Evolutionary conservation across 2,329 filamentous ascomycete genomes (phyloP), one percentile per base, ranked within the genome.

Genomic region (Aspergillus novoparasiticus): DNA sequence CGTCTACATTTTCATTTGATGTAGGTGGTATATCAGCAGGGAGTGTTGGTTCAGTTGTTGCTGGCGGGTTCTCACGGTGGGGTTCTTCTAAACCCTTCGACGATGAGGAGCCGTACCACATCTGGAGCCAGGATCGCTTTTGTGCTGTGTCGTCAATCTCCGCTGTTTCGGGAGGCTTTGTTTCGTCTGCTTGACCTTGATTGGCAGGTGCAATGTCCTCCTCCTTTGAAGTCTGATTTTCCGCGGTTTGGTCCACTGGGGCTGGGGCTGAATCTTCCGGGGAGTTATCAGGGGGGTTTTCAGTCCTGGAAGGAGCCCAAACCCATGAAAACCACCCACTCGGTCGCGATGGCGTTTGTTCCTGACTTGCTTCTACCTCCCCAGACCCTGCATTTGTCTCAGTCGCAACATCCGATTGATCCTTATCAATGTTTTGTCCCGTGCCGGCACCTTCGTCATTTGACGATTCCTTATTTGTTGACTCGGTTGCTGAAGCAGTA

Each of bases 111-210:
- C 76, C 75, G 62, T 75, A 75, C 79, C 76, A 81, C 75, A 82
- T 79, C 62, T 81, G 79, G 61, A 81, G 72, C 80, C 79, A 82
- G 50, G 78, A 80, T 58, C 78, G 74, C 61, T 78, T 81, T 45
- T 75, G 74, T 32, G 75, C 61, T 14, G 58, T 66, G 4, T 71
- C 62, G 8, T 51, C 46, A 3, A 67, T 61, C 39, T 69, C 66
- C 14, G 60, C 43, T 34, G 61, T 51, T 48, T 66, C 60, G 6
- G 61, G 36, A 45, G 63, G 63, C 50, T 58, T 58, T 21, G 67
- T 64, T 53, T 62, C 56, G 14, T 68, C 64, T 23, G 59, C 58
- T 50, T 58, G 6, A 19, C 50, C 64, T 34, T 61, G 58, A 21
- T 66, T 60, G 41, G 30, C 26, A 48, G 63, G 30, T 30, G 59